Percentiles rank a stretch among this genome's conserved stretches.
These are phyloP conservation scores for Tranzscheliella williamsii DNA, from an alignment of 1,284 basidiomycete genomes.

Conservation along the genomic window DNA sequence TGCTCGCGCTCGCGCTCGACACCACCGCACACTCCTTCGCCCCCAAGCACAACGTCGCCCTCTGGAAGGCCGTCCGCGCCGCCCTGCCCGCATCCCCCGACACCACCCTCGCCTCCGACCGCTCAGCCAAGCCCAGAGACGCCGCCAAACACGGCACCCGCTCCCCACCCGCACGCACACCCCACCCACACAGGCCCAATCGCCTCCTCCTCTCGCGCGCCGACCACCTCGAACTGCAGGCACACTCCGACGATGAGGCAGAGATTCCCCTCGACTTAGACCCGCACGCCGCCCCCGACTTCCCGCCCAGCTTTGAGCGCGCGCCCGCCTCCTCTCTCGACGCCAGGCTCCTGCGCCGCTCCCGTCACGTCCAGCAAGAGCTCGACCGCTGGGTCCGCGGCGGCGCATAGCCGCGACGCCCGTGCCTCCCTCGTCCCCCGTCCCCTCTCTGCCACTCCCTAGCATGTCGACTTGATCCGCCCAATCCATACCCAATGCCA, in stretches of 20 bases:
- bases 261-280: background rate
- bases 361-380: slow-evolving; percentile 35
- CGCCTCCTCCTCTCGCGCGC: background rate
- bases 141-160: too few relatives aligned
- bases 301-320: background rate
- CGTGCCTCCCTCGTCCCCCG: too few relatives aligned
- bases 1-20: slow-evolving; percentile 7
- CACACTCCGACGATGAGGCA: background rate
- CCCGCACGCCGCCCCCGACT: background rate
- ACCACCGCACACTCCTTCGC: slow-evolving; percentile 18
- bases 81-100: too few relatives aligned
- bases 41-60: slow-evolving; percentile 16
- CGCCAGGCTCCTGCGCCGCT: slow-evolving; percentile 4
- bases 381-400: slow-evolving; percentile 28
- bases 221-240: background rate
- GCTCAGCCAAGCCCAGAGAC: too few relatives aligned
- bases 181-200: too few relatives aligned
- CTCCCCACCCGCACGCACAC: too few relatives aligned
- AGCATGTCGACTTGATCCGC: too few relatives aligned
- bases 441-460: too few relatives aligned
- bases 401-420: too few relatives aligned
- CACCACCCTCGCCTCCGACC: too few relatives aligned
- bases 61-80: slow-evolving; percentile 15
- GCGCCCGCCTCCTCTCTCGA: background rate
- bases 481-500: too few relatives aligned